Evolutionary conservation across 768 basidiomycete species (phyloP), one percentile per base, ranked within the genome.

Genomic region (Tephrocybe sp.): DNA sequence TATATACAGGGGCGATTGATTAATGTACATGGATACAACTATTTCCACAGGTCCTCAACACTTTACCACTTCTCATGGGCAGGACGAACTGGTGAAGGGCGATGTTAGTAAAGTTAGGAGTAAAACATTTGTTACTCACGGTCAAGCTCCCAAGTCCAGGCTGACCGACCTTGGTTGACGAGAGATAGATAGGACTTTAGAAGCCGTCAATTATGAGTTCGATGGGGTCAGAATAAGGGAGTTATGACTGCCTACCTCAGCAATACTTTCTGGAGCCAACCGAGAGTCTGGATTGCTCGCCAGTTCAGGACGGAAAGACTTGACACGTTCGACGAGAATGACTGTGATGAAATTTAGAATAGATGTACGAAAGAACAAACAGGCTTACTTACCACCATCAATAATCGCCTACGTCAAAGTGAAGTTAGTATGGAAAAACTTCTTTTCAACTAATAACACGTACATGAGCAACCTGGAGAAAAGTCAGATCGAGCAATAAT

Each of bases 141-240:
- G 55, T 90, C 88, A 23, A 91, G 72, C 62, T 90, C 88, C 86
- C 87, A 91, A 8, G 85, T 84, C 84, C 79, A 87, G 5, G 84
- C 78, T 35, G 85, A 85, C 30, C 79, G 75, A 46, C 87, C 84
- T 67, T 89, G 89, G 45, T 81, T 77, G 6, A 72, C 77, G 17
- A 91, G 79, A 61, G 78, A 79, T 32, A 86, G 67, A 59, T 89
- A 88, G 1, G 83, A 68, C 87, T 89, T 54, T 8, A 44, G 16
- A 22, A 14, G 14, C 31, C 17, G 30, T 39, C 39, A 48, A 52
- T 39, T 9, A 34, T 1, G n/a, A 19, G 20, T 10, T 3, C 1
- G 19, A 22, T n/a, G n/a, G n/a, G n/a, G n/a, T n/a, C n/a, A n/a
- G 26, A 26, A 49, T 9, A 16, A 32, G 17, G n/a, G 5, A 16